Percentiles rank a stretch among this genome's conserved stretches.
These are phyloP conservation scores for Leishmania martiniquensis DNA, from an alignment of 208 protist species.

Conservation along the genomic window DNA sequence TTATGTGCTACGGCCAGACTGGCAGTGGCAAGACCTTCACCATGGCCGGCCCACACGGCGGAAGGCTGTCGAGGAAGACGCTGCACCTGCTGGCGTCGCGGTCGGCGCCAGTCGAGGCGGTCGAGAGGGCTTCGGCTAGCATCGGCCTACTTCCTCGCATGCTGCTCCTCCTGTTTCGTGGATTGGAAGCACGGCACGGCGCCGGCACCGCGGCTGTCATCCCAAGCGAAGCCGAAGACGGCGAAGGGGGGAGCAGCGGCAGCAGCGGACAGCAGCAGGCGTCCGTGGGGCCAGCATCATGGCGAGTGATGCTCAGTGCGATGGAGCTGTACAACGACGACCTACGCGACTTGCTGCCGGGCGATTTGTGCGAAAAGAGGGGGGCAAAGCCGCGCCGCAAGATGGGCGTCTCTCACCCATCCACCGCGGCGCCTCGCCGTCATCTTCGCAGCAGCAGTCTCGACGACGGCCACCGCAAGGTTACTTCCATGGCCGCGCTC, in stretches of 20 bases:
- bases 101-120: background rate
- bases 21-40: slow-evolving; percentile 93
- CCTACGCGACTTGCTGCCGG: slow-evolving; percentile 65
- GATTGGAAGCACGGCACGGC: slow-evolving; percentile 27
- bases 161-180: slow-evolving; percentile 40
- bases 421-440: background rate
- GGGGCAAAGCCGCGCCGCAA: background rate
- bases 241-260: too few species aligned
- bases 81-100: slow-evolving; percentile 14
- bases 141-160: slow-evolving; percentile 56
- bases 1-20: slow-evolving; percentile 93
- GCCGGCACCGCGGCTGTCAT: background rate
- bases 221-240: too few species aligned
- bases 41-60: slow-evolving; percentile 64
- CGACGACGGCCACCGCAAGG: background rate
- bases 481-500: background rate
- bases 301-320: slow-evolving; percentile 49
- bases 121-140: slow-evolving; percentile 5
- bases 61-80: slow-evolving; percentile 14
- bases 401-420: slow-evolving; percentile 10
- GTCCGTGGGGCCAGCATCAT: slow-evolving; percentile 18
- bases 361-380: background rate
- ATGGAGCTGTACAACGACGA: slow-evolving; percentile 86
- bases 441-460: background rate
- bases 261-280: slow-evolving; percentile 1